phyloP scores from a whole-genome alignment of 2,329 filamentous ascomycete species.

The Xylaria sp. region DNA sequence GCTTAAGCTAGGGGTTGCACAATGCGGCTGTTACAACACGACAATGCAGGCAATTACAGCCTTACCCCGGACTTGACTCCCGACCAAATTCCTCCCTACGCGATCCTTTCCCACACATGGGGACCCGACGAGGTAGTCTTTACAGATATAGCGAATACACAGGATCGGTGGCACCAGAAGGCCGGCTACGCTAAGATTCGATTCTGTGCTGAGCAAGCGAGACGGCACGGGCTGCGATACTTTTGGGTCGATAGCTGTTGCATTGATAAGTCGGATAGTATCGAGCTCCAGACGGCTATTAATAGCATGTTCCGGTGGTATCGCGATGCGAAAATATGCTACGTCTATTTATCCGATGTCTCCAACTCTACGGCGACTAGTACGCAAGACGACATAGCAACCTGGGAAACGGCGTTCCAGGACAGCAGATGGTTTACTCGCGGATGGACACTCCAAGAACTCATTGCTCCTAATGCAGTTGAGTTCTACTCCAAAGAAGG shows the following conservation, averaged over 20 bases:
- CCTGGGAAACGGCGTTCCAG: constrained; percentile 16
- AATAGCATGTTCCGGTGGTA: constrained; percentile 40
- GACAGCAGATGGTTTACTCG: constrained; percentile 14
- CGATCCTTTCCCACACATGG: constrained; percentile 39
- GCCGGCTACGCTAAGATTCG: constrained; percentile 33
- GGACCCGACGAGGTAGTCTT: constrained; percentile 35
- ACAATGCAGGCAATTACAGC: constrained; percentile 13
- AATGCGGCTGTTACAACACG: constrained; percentile 21
- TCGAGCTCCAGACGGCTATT: constrained; percentile 35
- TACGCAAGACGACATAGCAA: not conserved
- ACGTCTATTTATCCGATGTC: constrained; percentile 40
- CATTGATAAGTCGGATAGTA: constrained; percentile 31
- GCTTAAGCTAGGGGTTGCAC: not conserved
- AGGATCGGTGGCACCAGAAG: constrained; percentile 26
- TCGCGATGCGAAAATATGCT: constrained; percentile 31
- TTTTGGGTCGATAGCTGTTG: constrained; percentile 29
- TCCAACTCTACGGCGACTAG: constrained; percentile 8
- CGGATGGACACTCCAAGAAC: constrained; percentile 14
- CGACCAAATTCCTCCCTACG: constrained; percentile 36
- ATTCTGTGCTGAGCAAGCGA: constrained; percentile 37
- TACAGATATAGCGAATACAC: constrained; percentile 27
- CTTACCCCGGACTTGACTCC: constrained; percentile 6
- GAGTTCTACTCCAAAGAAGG: constrained; percentile 30
- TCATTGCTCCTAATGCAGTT: constrained; percentile 16
- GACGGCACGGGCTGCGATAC: constrained; percentile 25